Evolutionary conservation across 2,329 filamentous ascomycete species (phyloP).

Genomic region (Cercospora citrullina): DNA sequence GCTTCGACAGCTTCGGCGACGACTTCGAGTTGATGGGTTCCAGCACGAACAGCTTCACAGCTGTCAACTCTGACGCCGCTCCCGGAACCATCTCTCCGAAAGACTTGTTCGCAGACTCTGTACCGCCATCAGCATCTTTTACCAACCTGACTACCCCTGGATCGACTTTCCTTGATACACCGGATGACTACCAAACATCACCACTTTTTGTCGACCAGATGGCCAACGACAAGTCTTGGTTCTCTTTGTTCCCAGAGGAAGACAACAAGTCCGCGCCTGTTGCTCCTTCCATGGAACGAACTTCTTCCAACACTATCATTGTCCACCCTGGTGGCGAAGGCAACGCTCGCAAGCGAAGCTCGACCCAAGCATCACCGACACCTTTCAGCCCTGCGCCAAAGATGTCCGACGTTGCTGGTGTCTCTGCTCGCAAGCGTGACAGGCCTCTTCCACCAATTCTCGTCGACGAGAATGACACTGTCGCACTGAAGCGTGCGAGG

Average conservation of each 20-base stretch:
- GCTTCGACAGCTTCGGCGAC: conserved; percentile 30
- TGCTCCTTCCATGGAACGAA: conserved; percentile 45
- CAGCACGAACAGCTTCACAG: conserved; percentile 43
- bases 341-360: conserved; percentile 38
- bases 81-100: conserved; percentile 75
- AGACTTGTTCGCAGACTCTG: conserved; percentile 74
- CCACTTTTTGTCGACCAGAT: conserved; percentile 66
- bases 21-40: conserved; percentile 35
- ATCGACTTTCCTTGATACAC: conserved; percentile 74
- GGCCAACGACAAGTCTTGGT: conserved; percentile 65
- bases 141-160: conserved; percentile 81
- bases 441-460: conserved; percentile 79
- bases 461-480: conserved; percentile 69
- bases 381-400: conserved; percentile 47
- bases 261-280: conserved; percentile 35
- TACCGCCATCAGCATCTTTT: conserved; percentile 77
- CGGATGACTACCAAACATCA: conserved; percentile 74
- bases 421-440: conserved; percentile 71
- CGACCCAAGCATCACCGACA: conserved; percentile 41
- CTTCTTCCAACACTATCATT: conserved; percentile 40
- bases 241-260: conserved; percentile 66
- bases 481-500: conserved; percentile 89
- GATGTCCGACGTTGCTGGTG: conserved; percentile 69
- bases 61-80: conserved; percentile 45
- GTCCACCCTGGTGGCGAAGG: conserved; percentile 41